A percentile compares a stretch with the other conserved stretches of the same genome.
Evolutionary conservation across 1,139 yeast species (phyloP).

Genomic region (Blastobotrys aristatus): DNA sequence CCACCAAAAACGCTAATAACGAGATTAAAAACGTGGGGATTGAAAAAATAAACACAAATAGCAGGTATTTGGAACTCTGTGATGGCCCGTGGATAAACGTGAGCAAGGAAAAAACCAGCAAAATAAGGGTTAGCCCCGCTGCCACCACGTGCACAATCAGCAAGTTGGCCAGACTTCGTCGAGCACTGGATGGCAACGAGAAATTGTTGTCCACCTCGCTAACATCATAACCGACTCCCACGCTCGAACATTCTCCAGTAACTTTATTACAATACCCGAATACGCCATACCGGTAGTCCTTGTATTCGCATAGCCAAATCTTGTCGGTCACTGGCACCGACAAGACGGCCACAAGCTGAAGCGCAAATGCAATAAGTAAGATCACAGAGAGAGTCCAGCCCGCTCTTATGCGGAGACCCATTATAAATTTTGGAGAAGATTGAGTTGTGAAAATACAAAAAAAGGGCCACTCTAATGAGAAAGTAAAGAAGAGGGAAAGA

Average conservation of each 20-base stretch:
- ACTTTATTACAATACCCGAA: conserved; percentile 67
- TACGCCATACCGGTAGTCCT: conserved; percentile 66
- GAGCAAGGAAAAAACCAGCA: conserved; percentile 38
- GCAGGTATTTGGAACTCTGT: conserved; percentile 35
- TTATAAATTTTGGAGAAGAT: neutral
- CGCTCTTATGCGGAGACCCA: conserved; percentile 35
- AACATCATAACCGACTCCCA: conserved; percentile 46
- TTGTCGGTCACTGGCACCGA: conserved; percentile 58
- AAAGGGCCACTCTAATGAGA: neutral
- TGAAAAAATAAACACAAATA: conserved; percentile 40
- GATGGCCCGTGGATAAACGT: conserved; percentile 40
- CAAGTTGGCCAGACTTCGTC: conserved; percentile 63
- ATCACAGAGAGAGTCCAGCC: conserved; percentile 40
- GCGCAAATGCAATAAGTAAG: conserved; percentile 46
- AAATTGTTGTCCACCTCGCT: conserved; percentile 38
- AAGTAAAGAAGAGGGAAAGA: neutral
- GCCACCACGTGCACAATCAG: conserved; percentile 80
- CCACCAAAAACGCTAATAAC: conserved; percentile 50
- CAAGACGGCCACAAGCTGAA: conserved; percentile 50
- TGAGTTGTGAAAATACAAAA: neutral
- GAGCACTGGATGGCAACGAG: conserved; percentile 50
- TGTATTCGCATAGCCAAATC: conserved; percentile 47
- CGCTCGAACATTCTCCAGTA: conserved; percentile 45
- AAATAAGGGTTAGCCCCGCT: conserved; percentile 63
- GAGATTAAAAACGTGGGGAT: conserved; percentile 46